A percentile compares a stretch with the other conserved stretches of the same genome.
phyloP scores from a whole-genome alignment of 75 land plant genomes.

The Ceratopteris richardii region DNA sequence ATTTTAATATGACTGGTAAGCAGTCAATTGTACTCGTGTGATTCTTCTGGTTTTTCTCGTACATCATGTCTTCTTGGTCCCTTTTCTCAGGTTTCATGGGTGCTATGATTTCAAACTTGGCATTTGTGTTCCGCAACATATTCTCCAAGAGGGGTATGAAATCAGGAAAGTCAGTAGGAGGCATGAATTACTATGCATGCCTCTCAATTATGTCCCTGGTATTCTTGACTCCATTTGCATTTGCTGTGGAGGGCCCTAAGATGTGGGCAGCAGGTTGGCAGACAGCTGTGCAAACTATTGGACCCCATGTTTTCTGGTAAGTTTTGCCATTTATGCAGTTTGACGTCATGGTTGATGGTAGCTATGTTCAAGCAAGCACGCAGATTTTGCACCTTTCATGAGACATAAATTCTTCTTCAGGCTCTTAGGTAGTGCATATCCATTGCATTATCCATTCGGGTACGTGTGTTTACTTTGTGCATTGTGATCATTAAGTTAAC shows the following conservation, averaged over 20 bases:
- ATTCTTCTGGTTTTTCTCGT: too few species aligned
- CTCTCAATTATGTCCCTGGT: conserved; percentile 61
- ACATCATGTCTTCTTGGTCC: too few species aligned
- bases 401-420: too few species aligned
- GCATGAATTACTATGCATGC: conserved; percentile 87
- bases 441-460: too few species aligned
- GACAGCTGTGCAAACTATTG: conserved; percentile 46
- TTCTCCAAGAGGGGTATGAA: conserved; percentile 89
- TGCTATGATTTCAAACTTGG: conserved; percentile 78
- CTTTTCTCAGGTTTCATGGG: conserved; percentile 63
- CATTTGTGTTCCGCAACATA: conserved; percentile 82
- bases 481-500: too few species aligned
- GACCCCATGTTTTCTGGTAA: conserved; percentile 61
- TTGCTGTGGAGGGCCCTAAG: conserved; percentile 78
- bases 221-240: conserved; percentile 69
- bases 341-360: background rate
- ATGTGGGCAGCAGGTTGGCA: conserved; percentile 69
- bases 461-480: too few species aligned
- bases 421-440: too few species aligned
- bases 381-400: too few species aligned
- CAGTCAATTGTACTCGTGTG: too few species aligned
- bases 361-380: background rate
- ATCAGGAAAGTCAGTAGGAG: conserved; percentile 66
- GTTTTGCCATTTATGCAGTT: too few species aligned
- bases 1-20: conserved; percentile 70